Evolutionary conservation across 2,329 filamentous ascomycete species (phyloP).

Genomic region (Fusarium burgessii): DNA sequence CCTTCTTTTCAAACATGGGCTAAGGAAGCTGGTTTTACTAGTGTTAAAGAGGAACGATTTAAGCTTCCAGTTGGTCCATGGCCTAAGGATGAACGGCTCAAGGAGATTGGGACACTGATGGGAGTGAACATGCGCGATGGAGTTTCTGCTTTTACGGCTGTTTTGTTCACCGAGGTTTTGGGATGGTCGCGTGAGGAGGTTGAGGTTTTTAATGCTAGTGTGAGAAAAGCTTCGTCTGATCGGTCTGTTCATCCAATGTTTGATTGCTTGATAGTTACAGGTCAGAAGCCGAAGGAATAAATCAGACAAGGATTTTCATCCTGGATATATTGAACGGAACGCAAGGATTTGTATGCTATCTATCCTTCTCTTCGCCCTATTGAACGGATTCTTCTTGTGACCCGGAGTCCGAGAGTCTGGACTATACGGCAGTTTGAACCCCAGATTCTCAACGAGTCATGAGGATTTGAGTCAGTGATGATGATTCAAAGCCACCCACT

Average conservation of each 20-base stretch:
- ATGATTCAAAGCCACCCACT: rapidly evolving
- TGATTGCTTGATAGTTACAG: constrained; percentile 49
- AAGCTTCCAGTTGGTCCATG: constrained; percentile 55
- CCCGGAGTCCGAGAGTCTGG: no score
- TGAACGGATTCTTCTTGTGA: not conserved
- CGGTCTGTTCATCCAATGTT: constrained; percentile 48
- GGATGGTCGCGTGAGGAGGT: constrained; percentile 58
- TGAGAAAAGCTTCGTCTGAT: constrained; percentile 43
- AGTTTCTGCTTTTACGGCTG: constrained; percentile 54
- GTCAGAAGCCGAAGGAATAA: constrained; percentile 41
- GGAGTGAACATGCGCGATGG: constrained; percentile 53
- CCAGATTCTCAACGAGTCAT: not conserved
- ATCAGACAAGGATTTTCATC: rapidly evolving
- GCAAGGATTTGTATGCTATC: rapidly evolving
- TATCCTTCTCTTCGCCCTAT: not conserved
- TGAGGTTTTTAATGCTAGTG: constrained; percentile 51
- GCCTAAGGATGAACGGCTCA: constrained; percentile 49
- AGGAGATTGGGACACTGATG: constrained; percentile 52
- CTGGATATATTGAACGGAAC: rapidly evolving
- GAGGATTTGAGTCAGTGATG: rapidly evolving
- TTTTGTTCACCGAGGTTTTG: constrained; percentile 53
- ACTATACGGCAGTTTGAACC: no score
- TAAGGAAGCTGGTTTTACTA: constrained; percentile 52
- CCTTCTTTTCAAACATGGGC: constrained; percentile 48
- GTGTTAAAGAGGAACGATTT: constrained; percentile 49